These are phyloP conservation scores for Coix lacrymajobi DNA, from an alignment of 176 grass and related monocot genomes.

Conservation along the genomic window DNA sequence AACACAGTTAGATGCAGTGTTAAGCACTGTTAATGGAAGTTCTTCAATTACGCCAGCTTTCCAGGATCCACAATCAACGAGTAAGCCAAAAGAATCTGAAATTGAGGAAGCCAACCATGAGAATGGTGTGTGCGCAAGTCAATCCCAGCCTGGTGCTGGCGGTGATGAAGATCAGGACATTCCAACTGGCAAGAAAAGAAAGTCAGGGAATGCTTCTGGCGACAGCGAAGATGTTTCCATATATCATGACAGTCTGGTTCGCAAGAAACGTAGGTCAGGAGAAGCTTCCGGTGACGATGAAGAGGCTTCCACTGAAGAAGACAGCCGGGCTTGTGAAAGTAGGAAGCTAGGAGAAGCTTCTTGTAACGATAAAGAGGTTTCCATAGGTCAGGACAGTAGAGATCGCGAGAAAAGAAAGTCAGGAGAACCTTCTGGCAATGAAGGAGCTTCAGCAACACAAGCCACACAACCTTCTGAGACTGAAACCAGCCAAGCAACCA, in stretches of 20 bases:
- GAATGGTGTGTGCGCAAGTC: slow-evolving; percentile 23
- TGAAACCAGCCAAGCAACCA: slow-evolving; percentile 11
- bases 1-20: slow-evolving; percentile 59
- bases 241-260: not conserved
- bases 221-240: not conserved
- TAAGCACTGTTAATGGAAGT: slow-evolving; percentile 10
- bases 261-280: not conserved
- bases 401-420: not conserved
- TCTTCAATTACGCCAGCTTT: not conserved
- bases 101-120: not conserved
- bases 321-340: not conserved
- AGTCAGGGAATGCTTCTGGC: not conserved
- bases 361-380: not conserved
- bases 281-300: not conserved
- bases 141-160: not conserved
- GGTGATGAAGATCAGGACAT: not conserved
- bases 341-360: not conserved
- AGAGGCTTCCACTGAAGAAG: not conserved
- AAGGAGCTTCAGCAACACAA: not conserved
- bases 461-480: slow-evolving; percentile 1
- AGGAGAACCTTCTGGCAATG: not conserved
- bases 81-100: slow-evolving; percentile 24
- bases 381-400: not conserved
- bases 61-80: slow-evolving; percentile 1
- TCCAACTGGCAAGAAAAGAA: slow-evolving; percentile 8